Percentiles rank a stretch among this genome's conserved stretches.
Evolutionary conservation across 306 rosid genomes (phyloP).

Genomic region (Betula pendula): DNA sequence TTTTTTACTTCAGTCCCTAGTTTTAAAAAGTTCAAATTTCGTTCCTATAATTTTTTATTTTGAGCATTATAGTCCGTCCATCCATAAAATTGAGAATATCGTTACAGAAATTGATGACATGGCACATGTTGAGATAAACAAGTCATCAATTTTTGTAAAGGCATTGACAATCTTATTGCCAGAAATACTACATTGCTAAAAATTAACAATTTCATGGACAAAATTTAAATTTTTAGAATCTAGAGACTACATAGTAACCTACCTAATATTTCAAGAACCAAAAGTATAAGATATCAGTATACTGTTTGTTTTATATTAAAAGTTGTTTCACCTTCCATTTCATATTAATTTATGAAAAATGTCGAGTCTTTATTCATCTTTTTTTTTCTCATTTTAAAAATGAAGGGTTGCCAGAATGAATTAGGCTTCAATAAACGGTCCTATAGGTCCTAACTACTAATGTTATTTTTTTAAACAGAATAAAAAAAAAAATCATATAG

Average conservation of each 20-base stretch:
- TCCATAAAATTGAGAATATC: too few species aligned
- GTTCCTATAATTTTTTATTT: not conserved
- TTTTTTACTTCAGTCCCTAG: not conserved
- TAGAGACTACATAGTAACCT: not conserved
- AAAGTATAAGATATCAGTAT: not conserved
- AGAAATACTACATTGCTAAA: not conserved
- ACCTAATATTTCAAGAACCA: not conserved
- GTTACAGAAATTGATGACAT: too few species aligned
- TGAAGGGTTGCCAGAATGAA: not conserved
- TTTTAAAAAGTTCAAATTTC: not conserved
- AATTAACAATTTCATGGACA: not conserved
- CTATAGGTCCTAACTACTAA: not conserved
- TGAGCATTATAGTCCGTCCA: too few species aligned
- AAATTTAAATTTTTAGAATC: not conserved
- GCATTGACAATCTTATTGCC: not conserved
- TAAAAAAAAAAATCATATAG: not conserved
- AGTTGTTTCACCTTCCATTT: not conserved
- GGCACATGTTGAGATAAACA: not conserved
- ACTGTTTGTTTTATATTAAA: not conserved
- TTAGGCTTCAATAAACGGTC: not conserved
- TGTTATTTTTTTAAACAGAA: not conserved
- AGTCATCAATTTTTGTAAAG: not conserved
- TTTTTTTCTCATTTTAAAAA: not conserved
- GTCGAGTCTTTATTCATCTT: not conserved
- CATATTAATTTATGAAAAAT: not conserved